phyloP scores from a whole-genome alignment of 768 basidiomycete genomes.

The Leccinum olivaceopallidum region DNA sequence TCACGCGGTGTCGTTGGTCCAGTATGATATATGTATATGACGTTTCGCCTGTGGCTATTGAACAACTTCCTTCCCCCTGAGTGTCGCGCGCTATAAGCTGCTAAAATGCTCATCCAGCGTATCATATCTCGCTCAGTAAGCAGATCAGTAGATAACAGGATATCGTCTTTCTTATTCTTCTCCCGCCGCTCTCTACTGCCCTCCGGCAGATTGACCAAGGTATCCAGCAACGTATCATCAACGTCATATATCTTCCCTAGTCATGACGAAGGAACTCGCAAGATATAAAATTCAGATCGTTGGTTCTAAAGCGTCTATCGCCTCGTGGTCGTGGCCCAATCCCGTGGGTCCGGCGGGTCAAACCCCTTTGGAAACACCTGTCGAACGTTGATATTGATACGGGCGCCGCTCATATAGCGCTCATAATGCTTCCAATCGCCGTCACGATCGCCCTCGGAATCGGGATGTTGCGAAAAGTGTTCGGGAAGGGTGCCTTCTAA shows the following conservation, averaged over 20 bases:
- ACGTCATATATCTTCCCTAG: neutral
- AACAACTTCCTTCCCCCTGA: neutral
- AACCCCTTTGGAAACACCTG: conserved; percentile 85
- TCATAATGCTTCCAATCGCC: conserved; percentile 62
- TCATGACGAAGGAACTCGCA: conserved; percentile 1
- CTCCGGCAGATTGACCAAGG: neutral
- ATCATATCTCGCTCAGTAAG: conserved; percentile 9
- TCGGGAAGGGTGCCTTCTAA: conserved; percentile 77
- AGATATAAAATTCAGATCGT: neutral
- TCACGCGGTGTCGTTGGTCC: conserved; percentile 30
- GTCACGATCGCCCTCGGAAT: conserved; percentile 21
- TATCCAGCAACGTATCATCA: neutral
- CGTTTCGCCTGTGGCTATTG: conserved; percentile 6
- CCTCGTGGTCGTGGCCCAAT: conserved; percentile 3
- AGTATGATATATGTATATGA: neutral
- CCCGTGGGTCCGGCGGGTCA: conserved; percentile 25
- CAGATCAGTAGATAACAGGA: conserved; percentile 16
- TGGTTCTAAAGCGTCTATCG: neutral
- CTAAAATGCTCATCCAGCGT: neutral
- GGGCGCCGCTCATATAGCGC: conserved; percentile 61
- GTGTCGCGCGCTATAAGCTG: neutral
- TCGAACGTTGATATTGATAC: conserved; percentile 92
- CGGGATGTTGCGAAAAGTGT: conserved; percentile 41
- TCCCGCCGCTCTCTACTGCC: conserved; percentile 1
- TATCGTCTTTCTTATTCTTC: neutral